Evolutionary conservation across 2,329 filamentous ascomycete species (phyloP), one percentile per base, ranked within the genome.

Genomic region (Lasiodiplodia hormozganensis): DNA sequence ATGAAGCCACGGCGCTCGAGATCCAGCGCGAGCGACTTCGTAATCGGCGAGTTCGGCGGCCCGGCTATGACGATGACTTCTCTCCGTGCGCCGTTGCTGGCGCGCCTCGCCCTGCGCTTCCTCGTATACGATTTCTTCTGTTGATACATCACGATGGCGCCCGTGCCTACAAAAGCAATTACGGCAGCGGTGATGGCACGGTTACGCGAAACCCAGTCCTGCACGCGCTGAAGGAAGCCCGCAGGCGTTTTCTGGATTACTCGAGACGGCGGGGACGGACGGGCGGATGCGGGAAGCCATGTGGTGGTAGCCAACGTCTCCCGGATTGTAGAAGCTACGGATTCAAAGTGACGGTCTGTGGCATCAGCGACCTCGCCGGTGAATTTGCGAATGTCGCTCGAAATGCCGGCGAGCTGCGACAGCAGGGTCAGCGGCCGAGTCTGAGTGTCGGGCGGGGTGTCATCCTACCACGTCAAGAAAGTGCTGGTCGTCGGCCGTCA

Each of bases 1-100:
- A 98, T 92, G 78, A 96, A 98, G 4, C 96, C 96, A 71, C 94
- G 89, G 69, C 94, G 86, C 81, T 98, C 96, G 72, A 99, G 84
- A 76, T 99, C 96, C 58, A 94, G 82, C 2, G 93, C 89, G 66
- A 98, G 84, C 12, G 93, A 93, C 75, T 90, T 91, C 7, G 93
- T 95, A 75, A 97, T 85, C 18, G 94, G 92, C 74, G 97, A 89
- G 62, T 90, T 88, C 2, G 93, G 92, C 23, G 93, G 94, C n/a
- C 95, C 95, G 25, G 94, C 94, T 70, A 98, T 87, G 34, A 98
- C 92, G 47, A 91, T 85, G 66, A 98, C 95, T 79, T 99, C 96
- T 71, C 90, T 89, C 65, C 96, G 87, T 4, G 92, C 93, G 28
- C 96, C 96, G 81, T 93, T 97, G 62, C 87, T 86, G 3, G 93